Conservation (phyloP, 768 basidiomycete species). For the Pleurotus tuoliensis region DNA sequence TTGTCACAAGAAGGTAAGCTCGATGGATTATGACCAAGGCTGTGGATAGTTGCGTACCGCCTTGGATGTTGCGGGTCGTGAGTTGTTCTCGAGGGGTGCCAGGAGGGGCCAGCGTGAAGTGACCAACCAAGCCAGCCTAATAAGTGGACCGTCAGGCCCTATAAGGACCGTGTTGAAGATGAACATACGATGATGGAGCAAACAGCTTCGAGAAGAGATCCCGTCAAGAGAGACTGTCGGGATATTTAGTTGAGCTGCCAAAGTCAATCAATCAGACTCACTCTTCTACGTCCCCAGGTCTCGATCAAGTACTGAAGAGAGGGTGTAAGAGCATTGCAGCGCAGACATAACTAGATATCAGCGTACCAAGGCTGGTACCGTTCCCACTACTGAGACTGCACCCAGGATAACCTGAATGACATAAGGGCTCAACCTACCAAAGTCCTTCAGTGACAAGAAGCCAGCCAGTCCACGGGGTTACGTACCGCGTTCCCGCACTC, state of each 20-base stretch:
- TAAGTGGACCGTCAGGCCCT: background rate
- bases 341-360: slow-evolving; percentile 3
- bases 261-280: slow-evolving; percentile 19
- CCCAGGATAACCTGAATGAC: slow-evolving; percentile 74
- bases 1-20: slow-evolving; percentile 11
- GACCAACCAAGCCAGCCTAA: slow-evolving; percentile 68
- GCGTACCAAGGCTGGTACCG: slow-evolving; percentile 60
- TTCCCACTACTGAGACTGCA: slow-evolving; percentile 70
- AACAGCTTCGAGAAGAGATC: slow-evolving; percentile 54
- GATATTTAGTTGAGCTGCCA: background rate
- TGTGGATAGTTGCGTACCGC: slow-evolving; percentile 25
- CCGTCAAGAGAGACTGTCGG: slow-evolving; percentile 58
- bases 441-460: background rate
- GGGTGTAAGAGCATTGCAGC: too few relatives aligned
- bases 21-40: background rate
- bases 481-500: slow-evolving; percentile 61
- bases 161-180: background rate
- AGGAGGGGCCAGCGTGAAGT: slow-evolving; percentile 56
- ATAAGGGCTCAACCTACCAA: slow-evolving; percentile 54
- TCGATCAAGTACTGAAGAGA: slow-evolving; percentile 54
- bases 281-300: slow-evolving; percentile 66
- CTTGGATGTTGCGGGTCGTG: slow-evolving; percentile 53
- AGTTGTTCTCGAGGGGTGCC: slow-evolving; percentile 43
- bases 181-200: slow-evolving; percentile 57
- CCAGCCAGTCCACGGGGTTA: background rate